Percentiles rank a stretch among this genome's conserved stretches.
Conservation (phyloP, 2,329 filamentous ascomycete genomes). For the Cercospora zeae-maydis region DNA sequence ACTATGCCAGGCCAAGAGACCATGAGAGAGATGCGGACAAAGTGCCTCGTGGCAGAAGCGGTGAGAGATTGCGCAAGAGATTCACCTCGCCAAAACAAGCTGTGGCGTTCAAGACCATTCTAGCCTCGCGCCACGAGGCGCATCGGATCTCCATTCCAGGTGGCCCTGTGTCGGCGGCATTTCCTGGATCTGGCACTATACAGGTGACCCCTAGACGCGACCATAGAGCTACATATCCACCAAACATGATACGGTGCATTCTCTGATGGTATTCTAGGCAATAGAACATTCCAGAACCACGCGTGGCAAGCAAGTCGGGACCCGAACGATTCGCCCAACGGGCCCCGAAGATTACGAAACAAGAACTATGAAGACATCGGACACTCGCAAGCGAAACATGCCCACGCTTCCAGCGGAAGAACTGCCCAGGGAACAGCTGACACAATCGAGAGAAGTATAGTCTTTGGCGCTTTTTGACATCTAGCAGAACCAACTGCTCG, state of each 20-base stretch:
- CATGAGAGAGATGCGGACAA: neutral
- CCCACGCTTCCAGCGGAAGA: too few species aligned
- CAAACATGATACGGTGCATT: too few species aligned
- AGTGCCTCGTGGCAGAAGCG: neutral
- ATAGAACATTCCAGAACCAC: too few species aligned
- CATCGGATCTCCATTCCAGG: neutral
- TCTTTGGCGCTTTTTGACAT: neutral
- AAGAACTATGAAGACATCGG: too few species aligned
- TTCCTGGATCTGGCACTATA: neutral
- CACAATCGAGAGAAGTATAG: neutral
- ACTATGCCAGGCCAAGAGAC: neutral
- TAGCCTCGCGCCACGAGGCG: too few species aligned
- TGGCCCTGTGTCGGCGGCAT: neutral
- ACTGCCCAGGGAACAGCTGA: too few species aligned
- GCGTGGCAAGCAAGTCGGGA: too few species aligned
- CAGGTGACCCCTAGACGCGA: neutral
- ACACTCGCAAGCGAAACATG: too few species aligned
- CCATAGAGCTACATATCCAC: too few species aligned
- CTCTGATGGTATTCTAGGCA: too few species aligned
- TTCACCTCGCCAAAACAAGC: neutral
- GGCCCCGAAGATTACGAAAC: too few species aligned
- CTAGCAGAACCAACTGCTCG: neutral
- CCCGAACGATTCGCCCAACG: too few species aligned
- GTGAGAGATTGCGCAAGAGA: neutral
- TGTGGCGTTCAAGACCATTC: neutral